Evolutionary conservation across 495 filamentous ascomycete species (phyloP).

Genomic region (Aspergillus steynii): DNA sequence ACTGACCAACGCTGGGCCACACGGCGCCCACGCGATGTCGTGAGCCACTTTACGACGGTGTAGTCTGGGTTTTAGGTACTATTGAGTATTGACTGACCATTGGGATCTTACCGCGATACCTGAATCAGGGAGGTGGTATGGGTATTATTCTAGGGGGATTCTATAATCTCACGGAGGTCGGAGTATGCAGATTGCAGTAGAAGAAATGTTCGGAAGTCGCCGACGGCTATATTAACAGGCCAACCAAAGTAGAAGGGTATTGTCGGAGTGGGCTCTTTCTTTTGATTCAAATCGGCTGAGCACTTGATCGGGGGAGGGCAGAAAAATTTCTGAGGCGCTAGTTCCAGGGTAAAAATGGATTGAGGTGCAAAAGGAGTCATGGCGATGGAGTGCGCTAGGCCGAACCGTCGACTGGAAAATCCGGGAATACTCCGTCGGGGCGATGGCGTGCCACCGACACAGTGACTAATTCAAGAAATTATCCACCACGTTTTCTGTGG

Average conservation of each 20-base stretch:
- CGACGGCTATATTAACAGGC: neutral
- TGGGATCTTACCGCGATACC: neutral
- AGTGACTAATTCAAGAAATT: neutral
- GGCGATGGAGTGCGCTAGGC: conserved; percentile 5
- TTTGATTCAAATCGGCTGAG: neutral
- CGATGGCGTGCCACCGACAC: neutral
- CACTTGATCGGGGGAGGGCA: neutral
- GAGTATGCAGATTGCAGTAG: neutral
- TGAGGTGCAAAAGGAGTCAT: neutral
- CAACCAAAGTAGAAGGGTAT: neutral
- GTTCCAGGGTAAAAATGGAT: neutral
- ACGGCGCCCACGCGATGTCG: no score
- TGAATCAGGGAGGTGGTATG: neutral
- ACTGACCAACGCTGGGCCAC: no score
- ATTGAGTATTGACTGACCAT: no score
- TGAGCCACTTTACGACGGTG: no score
- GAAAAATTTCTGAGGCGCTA: conserved; percentile 13
- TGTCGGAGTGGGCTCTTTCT: neutral
- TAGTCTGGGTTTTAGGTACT: no score
- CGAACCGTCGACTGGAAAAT: conserved; percentile 4
- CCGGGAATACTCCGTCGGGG: conserved; percentile 10
- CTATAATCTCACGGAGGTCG: neutral
- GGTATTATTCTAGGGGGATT: neutral
- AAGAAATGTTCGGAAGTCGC: neutral
- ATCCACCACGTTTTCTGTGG: neutral